Evolutionary conservation across 495 filamentous ascomycete species (phyloP).

Genomic region (Hyaloscypha finlandica): DNA sequence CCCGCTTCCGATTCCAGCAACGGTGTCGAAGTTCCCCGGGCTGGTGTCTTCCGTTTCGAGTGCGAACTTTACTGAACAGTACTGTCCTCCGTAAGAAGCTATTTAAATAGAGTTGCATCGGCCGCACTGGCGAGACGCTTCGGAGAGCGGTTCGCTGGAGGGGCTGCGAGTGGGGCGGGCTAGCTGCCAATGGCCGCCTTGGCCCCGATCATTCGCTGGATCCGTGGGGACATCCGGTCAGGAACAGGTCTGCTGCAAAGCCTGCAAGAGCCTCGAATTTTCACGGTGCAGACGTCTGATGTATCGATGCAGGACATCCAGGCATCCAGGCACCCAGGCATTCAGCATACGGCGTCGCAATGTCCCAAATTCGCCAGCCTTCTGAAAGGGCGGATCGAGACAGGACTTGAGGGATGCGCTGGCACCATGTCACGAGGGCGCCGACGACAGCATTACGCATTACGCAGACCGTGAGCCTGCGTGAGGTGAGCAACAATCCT

Average conservation of each 20-base stretch:
- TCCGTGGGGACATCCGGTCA: not conserved
- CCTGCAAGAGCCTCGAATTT: constrained; percentile 1
- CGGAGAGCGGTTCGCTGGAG: not conserved
- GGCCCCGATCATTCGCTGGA: not conserved
- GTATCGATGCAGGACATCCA: not conserved
- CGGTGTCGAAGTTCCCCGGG: not conserved
- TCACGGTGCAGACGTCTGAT: not conserved
- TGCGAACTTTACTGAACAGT: no score
- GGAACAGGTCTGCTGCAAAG: not conserved
- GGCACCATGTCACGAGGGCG: constrained; percentile 2
- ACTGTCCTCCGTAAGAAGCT: no score
- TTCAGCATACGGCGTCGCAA: not conserved
- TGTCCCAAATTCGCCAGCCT: not conserved
- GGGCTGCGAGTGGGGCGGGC: not conserved
- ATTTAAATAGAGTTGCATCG: not conserved
- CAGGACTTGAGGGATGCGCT: not conserved
- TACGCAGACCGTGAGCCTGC: not conserved
- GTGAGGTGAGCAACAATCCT: not conserved
- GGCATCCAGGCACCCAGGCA: no score
- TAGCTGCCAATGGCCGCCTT: no score
- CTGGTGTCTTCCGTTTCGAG: not conserved
- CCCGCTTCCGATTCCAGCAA: not conserved
- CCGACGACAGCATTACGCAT: no score
- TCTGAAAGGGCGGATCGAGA: not conserved
- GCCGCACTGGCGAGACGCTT: not conserved